These are phyloP conservation scores for Teratosphaeria destructans DNA, from an alignment of 2,329 filamentous ascomycete genomes.

Conservation along the genomic window DNA sequence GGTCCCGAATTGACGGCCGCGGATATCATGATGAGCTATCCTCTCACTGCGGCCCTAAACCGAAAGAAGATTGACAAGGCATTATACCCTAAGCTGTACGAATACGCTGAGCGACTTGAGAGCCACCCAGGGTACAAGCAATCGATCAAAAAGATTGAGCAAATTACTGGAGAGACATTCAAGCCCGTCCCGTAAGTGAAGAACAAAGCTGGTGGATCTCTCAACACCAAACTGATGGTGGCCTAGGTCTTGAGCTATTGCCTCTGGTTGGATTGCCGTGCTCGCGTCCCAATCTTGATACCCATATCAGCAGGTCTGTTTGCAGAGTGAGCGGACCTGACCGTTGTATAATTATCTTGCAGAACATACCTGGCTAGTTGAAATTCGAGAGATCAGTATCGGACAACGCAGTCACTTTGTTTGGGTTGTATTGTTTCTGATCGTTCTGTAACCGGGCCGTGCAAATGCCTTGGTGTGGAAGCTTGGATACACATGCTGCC, in stretches of 20 bases:
- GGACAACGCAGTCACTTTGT: too few relatives aligned
- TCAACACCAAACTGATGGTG: background rate
- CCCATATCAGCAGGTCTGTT: too few relatives aligned
- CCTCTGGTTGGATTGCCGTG: background rate
- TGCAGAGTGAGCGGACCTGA: too few relatives aligned
- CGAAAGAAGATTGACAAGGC: constrained; percentile 29
- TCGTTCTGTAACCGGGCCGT: too few relatives aligned
- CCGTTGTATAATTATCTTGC: too few relatives aligned
- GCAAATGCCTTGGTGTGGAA: too few relatives aligned
- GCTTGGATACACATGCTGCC: too few relatives aligned
- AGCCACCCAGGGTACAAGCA: constrained; percentile 35
- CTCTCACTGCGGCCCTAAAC: constrained; percentile 32
- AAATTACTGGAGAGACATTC: constrained; percentile 32
- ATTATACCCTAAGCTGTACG: constrained; percentile 37
- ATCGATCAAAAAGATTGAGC: constrained; percentile 40
- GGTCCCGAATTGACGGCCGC: constrained; percentile 39
- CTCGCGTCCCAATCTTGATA: background rate
- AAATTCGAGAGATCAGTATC: too few relatives aligned
- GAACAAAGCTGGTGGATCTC: background rate
- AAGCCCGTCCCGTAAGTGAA: background rate
- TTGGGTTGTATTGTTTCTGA: too few relatives aligned
- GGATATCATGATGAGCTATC: constrained; percentile 45
- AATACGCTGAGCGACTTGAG: constrained; percentile 37
- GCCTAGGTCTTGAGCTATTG: background rate
- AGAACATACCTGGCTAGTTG: too few relatives aligned